phyloP scores from a whole-genome alignment of 2,329 filamentous ascomycete species.

The Juglanconis juglandina region DNA sequence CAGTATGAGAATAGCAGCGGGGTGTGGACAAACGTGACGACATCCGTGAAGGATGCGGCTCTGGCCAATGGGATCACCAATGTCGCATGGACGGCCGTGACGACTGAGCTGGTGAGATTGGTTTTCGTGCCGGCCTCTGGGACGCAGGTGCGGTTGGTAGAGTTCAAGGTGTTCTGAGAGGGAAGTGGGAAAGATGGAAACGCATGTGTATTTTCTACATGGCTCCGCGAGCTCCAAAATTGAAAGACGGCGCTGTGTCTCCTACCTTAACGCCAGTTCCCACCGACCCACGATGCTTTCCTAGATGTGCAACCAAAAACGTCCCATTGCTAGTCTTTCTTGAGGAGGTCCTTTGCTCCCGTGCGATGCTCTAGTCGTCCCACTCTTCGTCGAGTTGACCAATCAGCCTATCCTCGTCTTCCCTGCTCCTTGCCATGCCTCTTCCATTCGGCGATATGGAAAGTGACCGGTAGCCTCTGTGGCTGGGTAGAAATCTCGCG shows the following conservation, averaged over 20 bases:
- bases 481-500: conserved; percentile 59
- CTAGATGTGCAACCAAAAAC: background rate
- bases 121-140: conserved; percentile 30
- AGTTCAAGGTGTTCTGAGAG: conserved; percentile 34
- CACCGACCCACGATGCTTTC: background rate
- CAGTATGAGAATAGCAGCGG: conserved; percentile 22
- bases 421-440: conserved; percentile 45
- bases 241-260: conserved; percentile 3
- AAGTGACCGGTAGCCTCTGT: conserved; percentile 65
- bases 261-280: conserved; percentile 14
- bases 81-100: conserved; percentile 27
- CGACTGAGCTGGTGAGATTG: conserved; percentile 27
- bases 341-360: background rate
- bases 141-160: conserved; percentile 32
- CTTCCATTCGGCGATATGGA: conserved; percentile 50
- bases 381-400: conserved; percentile 96
- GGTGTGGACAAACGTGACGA: conserved; percentile 28
- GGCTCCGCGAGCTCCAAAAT: conserved; percentile 2
- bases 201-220: background rate
- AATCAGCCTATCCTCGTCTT: conserved; percentile 91
- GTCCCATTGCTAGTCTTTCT: background rate
- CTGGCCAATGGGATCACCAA: conserved; percentile 36
- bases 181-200: background rate
- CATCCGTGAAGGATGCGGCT: conserved; percentile 18
- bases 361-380: conserved; percentile 62